Conservation (phyloP, 2,329 filamentous ascomycete genomes). For the Hymenoscyphus linearis region DNA sequence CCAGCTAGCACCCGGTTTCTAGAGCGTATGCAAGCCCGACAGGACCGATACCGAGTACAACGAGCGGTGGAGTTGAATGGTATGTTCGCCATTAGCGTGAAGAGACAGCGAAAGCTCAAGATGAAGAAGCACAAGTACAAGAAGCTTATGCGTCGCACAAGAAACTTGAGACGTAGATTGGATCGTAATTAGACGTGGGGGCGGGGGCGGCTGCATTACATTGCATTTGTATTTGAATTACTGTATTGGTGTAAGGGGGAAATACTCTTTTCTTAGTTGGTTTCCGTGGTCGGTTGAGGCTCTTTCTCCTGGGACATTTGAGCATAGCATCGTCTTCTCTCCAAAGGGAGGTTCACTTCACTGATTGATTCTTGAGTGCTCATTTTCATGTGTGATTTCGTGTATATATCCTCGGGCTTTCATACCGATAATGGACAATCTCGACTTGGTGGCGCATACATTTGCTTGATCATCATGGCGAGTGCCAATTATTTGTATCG, state of each 20-base stretch:
- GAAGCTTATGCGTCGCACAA: conserved; percentile 93
- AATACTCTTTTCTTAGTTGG: conserved; percentile 5
- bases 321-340: conserved; percentile 20
- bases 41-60: conserved; percentile 50
- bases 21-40: conserved; percentile 63
- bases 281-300: conserved; percentile 9
- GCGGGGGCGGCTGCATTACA: background rate
- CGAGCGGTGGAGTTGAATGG: conserved; percentile 36
- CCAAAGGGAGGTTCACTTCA: conserved; percentile 9
- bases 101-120: conserved; percentile 86
- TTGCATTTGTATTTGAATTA: conserved; percentile 3
- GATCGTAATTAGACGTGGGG: conserved; percentile 31
- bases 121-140: conserved; percentile 99
- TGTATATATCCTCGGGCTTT: background rate
- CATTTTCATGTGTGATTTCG: background rate
- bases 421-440: background rate
- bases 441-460: background rate
- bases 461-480: background rate
- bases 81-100: conserved; percentile 85
- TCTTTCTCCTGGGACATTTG: conserved; percentile 2
- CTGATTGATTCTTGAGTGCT: background rate
- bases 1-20: conserved; percentile 49
- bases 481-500: background rate
- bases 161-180: conserved; percentile 74
- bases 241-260: background rate